Base-by-base conservation (phyloP, 2,329 filamentous ascomycete species). In the Botryotinia convoluta region DNA sequence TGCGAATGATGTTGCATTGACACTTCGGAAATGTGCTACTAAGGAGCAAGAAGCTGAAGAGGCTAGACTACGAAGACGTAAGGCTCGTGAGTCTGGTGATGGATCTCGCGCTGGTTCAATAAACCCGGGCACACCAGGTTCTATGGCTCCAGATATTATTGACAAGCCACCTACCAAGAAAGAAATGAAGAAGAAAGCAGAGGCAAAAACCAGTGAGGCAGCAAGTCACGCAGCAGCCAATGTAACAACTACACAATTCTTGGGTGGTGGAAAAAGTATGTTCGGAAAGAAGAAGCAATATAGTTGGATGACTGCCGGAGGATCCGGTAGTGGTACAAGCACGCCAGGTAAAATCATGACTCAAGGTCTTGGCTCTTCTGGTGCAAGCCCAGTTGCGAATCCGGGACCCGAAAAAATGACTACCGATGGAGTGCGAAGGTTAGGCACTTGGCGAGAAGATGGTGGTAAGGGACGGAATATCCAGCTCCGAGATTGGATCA, bases 141-240 rank as follows among this genome's bases (percentile, higher is more conserved):
- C 88, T 1, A 86, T 88, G 60, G 89, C 91, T 1, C 87, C 90
- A 0, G 91, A 92, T 71, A 81, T 85, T 1, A 86, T 89, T 1
- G 88, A 90, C 76, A 95, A 94, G 81, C 87, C 90, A 5, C 87
- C 93, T 69, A 92, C 92, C 7, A 98, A 98, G 86, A 98, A 98
- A 84, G 94, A 97, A 81, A 87, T 92, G 80, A 93, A 91, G 82
- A 92, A 91, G 76, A 87, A 92, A 77, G 88, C 90, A n/a, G 91
- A 93, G 74, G 85, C 86, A 5, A 93, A 92, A 78, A 88, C 91
- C 35, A 92, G 90, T 0, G 93, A 97, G 79, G 92, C 92, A 29
- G 91, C 91, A 74, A 92, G 91, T 76, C 94, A 95, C 76, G 90
- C 91, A 35, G 92, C 91, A 75, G 94, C 95, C 39, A 97, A 98